Conservation (phyloP, 768 basidiomycete species). For the Pholiota conissans region DNA sequence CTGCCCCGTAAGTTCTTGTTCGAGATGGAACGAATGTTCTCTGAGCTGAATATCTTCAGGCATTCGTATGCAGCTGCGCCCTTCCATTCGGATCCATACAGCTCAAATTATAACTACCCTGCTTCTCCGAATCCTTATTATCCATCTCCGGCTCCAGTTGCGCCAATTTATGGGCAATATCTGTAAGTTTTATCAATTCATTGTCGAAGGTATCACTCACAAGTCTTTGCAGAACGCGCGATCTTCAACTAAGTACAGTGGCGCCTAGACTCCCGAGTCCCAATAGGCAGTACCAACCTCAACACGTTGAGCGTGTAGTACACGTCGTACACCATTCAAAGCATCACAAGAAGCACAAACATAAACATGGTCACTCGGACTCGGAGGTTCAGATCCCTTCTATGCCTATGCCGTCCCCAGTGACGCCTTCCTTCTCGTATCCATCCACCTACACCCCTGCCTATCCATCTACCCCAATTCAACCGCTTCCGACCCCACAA, state of each 20-base stretch:
- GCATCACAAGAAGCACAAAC: constrained; percentile 20
- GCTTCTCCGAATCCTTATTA: neutral
- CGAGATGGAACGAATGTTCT: too few relatives aligned
- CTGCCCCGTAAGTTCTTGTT: neutral
- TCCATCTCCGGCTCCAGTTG: neutral
- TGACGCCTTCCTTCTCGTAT: constrained; percentile 18
- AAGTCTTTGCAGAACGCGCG: neutral
- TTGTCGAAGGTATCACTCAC: too few relatives aligned
- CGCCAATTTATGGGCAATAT: constrained; percentile 1
- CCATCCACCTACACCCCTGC: constrained; percentile 11
- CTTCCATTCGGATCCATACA: neutral
- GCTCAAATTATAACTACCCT: neutral
- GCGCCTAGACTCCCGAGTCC: neutral
- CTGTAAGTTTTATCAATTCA: neutral
- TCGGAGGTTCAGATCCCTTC: constrained; percentile 13
- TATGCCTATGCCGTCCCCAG: constrained; percentile 6
- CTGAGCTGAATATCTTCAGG: neutral
- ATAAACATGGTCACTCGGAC: constrained; percentile 22
- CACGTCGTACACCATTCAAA: constrained; percentile 25
- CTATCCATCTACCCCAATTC: constrained; percentile 1
- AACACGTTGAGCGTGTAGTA: constrained; percentile 20
- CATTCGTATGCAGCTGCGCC: neutral
- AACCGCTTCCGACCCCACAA: constrained; percentile 2
- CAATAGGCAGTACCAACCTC: neutral
- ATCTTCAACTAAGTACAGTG: neutral